A percentile compares a stretch with the other conserved stretches of the same genome.
phyloP scores from a whole-genome alignment of 805 yeast genomes.

The Soucietia sequanensis region DNA sequence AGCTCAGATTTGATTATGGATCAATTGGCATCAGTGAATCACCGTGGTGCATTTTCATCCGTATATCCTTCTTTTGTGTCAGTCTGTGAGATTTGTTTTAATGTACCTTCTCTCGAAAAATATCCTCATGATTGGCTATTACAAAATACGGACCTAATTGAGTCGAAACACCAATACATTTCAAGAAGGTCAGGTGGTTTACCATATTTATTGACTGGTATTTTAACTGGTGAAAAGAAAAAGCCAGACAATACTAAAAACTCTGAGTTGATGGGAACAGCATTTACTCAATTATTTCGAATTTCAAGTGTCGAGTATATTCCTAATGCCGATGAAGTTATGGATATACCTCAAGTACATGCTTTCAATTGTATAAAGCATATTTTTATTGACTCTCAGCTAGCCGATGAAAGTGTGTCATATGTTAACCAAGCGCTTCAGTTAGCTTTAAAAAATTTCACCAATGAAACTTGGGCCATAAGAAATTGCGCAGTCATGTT shows the following conservation, averaged over 20 bases:
- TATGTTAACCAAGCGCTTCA: conserved; percentile 59
- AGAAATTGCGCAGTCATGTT: conserved; percentile 93
- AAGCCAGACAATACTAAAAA: conserved; percentile 18
- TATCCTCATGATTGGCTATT: conserved; percentile 60
- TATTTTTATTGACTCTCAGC: conserved; percentile 66
- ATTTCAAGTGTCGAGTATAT: conserved; percentile 55
- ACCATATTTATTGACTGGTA: conserved; percentile 75
- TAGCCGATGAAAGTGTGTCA: conserved; percentile 52
- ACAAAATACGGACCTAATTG: conserved; percentile 51
- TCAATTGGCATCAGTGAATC: conserved; percentile 74
- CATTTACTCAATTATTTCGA: conserved; percentile 51
- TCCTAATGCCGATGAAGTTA: conserved; percentile 46
- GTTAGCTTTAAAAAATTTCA: conserved; percentile 61
- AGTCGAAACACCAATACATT: conserved; percentile 61
- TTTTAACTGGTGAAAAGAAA: conserved; percentile 51
- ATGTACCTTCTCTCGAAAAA: conserved; percentile 20
- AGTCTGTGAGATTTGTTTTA: conserved; percentile 58
- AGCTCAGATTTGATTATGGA: conserved; percentile 57
- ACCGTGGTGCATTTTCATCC: conserved; percentile 90
- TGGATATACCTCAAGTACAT: conserved; percentile 88
- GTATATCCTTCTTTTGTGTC: conserved; percentile 77
- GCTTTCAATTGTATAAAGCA: conserved; percentile 84
- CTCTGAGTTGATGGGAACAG: conserved; percentile 36
- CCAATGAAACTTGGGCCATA: conserved; percentile 75
- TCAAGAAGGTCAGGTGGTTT: conserved; percentile 92